Conservation (phyloP, 345 rosid genomes). For the Balakata baccata region DNA sequence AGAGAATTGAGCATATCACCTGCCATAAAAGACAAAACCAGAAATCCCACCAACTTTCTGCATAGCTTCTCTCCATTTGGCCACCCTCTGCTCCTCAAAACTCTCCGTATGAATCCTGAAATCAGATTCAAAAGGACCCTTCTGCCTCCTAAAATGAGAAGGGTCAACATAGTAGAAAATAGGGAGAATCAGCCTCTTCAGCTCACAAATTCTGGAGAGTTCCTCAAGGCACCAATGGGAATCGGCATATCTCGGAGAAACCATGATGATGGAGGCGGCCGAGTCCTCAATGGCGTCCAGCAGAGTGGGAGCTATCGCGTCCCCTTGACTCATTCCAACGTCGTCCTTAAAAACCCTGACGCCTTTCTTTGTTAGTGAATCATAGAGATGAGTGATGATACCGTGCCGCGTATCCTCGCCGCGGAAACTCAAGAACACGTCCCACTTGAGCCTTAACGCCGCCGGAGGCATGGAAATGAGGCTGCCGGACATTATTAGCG, state of each 20-base stretch:
- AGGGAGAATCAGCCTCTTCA: constrained; percentile 39
- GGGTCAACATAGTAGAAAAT: constrained; percentile 49
- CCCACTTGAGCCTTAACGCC: constrained; percentile 39
- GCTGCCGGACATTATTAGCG: not conserved
- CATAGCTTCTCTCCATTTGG: constrained; percentile 46
- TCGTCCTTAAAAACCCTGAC: constrained; percentile 45
- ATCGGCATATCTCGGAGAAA: constrained; percentile 36
- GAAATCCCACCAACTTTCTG: constrained; percentile 32
- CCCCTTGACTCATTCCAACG: constrained; percentile 39
- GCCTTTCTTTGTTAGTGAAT: constrained; percentile 13
- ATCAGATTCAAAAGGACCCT: constrained; percentile 27
- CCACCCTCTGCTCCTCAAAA: constrained; percentile 19
- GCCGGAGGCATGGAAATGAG: constrained; percentile 13
- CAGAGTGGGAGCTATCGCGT: constrained; percentile 31
- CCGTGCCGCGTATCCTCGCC: constrained; percentile 47
- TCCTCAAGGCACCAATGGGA: constrained; percentile 53
- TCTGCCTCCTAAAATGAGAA: constrained; percentile 44
- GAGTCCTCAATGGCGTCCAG: constrained; percentile 50
- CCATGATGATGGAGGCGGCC: constrained; percentile 37
- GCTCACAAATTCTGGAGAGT: constrained; percentile 37
- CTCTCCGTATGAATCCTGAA: constrained; percentile 28
- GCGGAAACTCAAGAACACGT: constrained; percentile 56
- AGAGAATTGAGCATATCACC: constrained; percentile 7
- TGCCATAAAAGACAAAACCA: constrained; percentile 21
- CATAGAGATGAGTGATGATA: constrained; percentile 31